A percentile compares a stretch with the other conserved stretches of the same genome.
Evolutionary conservation across 345 rosid species (phyloP).

Genomic region (Salix caprea): DNA sequence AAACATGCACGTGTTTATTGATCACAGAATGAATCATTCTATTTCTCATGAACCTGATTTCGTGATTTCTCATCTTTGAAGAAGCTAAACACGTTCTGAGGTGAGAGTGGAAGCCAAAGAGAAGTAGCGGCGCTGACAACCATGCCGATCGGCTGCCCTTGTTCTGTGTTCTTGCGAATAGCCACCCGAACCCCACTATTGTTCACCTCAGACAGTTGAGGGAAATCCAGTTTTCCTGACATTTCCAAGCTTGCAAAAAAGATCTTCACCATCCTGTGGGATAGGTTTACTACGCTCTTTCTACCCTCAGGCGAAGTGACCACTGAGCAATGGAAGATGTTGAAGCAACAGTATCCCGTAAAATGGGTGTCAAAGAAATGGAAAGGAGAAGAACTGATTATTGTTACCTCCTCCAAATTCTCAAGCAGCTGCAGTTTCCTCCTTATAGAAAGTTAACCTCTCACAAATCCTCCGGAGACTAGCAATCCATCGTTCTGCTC

Average conservation of each 20-base stretch:
- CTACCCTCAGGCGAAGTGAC: slow-evolving; percentile 29
- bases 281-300: slow-evolving; percentile 49
- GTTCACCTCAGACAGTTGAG: slow-evolving; percentile 37
- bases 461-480: slow-evolving; percentile 59
- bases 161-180: slow-evolving; percentile 29
- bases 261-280: slow-evolving; percentile 57
- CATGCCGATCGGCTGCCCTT: slow-evolving; percentile 52
- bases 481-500: slow-evolving; percentile 58
- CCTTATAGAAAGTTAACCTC: slow-evolving; percentile 37
- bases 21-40: not conserved
- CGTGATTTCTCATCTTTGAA: slow-evolving; percentile 37
- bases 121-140: slow-evolving; percentile 58
- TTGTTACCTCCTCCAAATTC: slow-evolving; percentile 39
- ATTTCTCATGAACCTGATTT: slow-evolving; percentile 32
- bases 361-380: not conserved
- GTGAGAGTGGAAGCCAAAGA: slow-evolving; percentile 51
- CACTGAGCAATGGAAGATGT: slow-evolving; percentile 15
- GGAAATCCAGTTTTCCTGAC: slow-evolving; percentile 51
- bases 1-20: not conserved
- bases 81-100: slow-evolving; percentile 38
- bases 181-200: slow-evolving; percentile 53
- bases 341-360: not conserved
- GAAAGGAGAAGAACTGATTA: not conserved
- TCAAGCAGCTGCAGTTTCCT: slow-evolving; percentile 3
- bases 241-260: slow-evolving; percentile 47